A percentile compares a stretch with the other conserved stretches of the same genome.
These are phyloP conservation scores for Lepidium campestre DNA, from an alignment of 441 rosid genomes.

Conservation along the genomic window DNA sequence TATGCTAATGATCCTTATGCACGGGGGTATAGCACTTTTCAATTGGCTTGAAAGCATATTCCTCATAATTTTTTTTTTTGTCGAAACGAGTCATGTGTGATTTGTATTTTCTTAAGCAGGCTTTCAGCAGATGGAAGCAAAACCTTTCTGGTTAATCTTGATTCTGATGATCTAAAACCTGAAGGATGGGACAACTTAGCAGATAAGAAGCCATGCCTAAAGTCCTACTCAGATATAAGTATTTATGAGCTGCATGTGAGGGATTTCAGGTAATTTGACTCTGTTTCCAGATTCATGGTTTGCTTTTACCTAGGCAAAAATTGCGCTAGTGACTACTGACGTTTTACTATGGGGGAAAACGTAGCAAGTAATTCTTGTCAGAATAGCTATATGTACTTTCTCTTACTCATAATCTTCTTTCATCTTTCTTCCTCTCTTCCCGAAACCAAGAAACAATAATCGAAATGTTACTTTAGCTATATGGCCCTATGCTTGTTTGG, in stretches of 20 bases:
- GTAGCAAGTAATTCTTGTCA: neutral
- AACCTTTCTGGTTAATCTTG: slow-evolving; percentile 69
- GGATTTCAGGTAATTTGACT: slow-evolving; percentile 70
- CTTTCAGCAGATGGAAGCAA: slow-evolving; percentile 83
- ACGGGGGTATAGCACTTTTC: slow-evolving; percentile 63
- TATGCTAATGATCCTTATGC: slow-evolving; percentile 96
- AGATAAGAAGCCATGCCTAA: slow-evolving; percentile 54
- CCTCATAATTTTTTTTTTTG: neutral
- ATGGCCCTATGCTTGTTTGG: neutral
- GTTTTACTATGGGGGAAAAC: neutral
- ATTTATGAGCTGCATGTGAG: slow-evolving; percentile 93
- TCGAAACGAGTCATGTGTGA: slow-evolving; percentile 13
- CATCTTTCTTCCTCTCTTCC: neutral
- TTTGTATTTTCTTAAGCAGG: slow-evolving; percentile 45
- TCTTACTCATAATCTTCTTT: neutral
- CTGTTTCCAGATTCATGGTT: neutral
- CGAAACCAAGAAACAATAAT: neutral
- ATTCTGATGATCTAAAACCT: slow-evolving; percentile 61
- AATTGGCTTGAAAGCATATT: neutral
- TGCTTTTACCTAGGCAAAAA: neutral
- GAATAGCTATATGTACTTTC: neutral
- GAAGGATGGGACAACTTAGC: slow-evolving; percentile 80
- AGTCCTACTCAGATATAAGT: slow-evolving; percentile 69
- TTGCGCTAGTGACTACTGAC: neutral
- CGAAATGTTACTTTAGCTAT: no score